These are phyloP conservation scores for Herpetomonas tarakana DNA, from an alignment of 208 protist species.

Conservation along the genomic window DNA sequence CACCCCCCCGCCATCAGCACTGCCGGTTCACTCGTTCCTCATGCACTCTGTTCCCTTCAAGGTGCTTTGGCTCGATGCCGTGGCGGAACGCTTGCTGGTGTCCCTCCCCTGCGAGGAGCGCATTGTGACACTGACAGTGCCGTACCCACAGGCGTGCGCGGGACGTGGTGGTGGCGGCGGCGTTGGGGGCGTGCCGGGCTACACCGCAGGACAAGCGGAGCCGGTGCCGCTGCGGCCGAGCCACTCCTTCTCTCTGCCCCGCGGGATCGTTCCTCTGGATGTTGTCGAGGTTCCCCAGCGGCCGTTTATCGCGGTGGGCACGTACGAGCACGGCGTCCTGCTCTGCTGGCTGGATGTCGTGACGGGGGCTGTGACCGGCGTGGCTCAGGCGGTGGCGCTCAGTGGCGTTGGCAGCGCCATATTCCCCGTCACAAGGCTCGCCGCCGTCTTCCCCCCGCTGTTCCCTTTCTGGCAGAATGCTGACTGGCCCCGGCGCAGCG, in stretches of 20 bases:
- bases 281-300: conserved; percentile 46
- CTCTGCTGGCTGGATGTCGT: conserved; percentile 32
- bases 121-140: conserved; percentile 41
- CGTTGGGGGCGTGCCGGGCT: neutral
- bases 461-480: neutral
- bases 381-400: conserved; percentile 37
- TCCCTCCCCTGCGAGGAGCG: conserved; percentile 79
- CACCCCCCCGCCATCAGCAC: neutral
- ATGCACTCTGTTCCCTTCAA: conserved; percentile 61
- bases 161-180: neutral
- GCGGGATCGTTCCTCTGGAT: conserved; percentile 67
- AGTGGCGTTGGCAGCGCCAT: conserved; percentile 32
- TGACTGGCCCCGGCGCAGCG: neutral
- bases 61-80: conserved; percentile 46
- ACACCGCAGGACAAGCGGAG: neutral
- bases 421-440: conserved; percentile 53
- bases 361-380: conserved; percentile 19
- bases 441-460: conserved; percentile 34
- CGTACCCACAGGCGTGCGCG: neutral
- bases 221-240: conserved; percentile 9
- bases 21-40: conserved; percentile 23
- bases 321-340: conserved; percentile 62
- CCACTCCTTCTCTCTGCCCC: conserved; percentile 35
- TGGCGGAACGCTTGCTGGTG: conserved; percentile 33
- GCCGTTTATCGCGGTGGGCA: conserved; percentile 63